Evolutionary conservation across 768 basidiomycete species (phyloP), one percentile per base, ranked within the genome.

Genomic region (Phaffia tasmanica): DNA sequence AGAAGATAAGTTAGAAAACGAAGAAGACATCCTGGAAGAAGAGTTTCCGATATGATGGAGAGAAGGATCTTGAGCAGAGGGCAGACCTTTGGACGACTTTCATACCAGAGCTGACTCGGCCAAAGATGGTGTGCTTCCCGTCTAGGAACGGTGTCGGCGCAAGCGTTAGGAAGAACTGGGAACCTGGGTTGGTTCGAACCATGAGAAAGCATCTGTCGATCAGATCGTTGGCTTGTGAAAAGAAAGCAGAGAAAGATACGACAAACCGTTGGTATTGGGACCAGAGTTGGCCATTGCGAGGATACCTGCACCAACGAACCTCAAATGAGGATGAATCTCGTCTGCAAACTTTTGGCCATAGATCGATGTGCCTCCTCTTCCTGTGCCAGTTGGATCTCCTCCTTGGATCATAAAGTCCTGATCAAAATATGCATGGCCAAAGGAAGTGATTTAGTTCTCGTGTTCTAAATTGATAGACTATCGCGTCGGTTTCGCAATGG

Each of bases 321-420:
- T 81, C 71, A 97, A 77, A 18, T 95, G 92, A 1, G 89, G 86
- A 72, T 89, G 83, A 61, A 97, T 83, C 74, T 95, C 92, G 76
- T 95, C 92, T 76, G 89, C 85, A 71, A 89, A 69, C 67, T 69
- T 69, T 23, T 63, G 62, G 2, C 67, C 67, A 59, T 74, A 79
- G 56, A 80, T 75, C 19, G 74, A 75, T 15, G 77, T 77, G 59
- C 78, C 78, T 11, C 94, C 93, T 72, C 88, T 80, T 30, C 94
- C 94, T 1, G 94, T 97, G 29, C 94, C 94, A 19, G 92, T 94
- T 15, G 93, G 94, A 75, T 94, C 92, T 51, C 93, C 94, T 49
- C 78, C 85, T 79, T 99, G 94, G 19, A 95, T 85, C 94, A 97
- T 97, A 74, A 97, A 97, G 74, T 93, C 92, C 86, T 93, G 72